Percentiles rank a stretch among this genome's conserved stretches.
phyloP scores from a whole-genome alignment of 2,329 filamentous ascomycete species.

The Bipolaris gigantea region DNA sequence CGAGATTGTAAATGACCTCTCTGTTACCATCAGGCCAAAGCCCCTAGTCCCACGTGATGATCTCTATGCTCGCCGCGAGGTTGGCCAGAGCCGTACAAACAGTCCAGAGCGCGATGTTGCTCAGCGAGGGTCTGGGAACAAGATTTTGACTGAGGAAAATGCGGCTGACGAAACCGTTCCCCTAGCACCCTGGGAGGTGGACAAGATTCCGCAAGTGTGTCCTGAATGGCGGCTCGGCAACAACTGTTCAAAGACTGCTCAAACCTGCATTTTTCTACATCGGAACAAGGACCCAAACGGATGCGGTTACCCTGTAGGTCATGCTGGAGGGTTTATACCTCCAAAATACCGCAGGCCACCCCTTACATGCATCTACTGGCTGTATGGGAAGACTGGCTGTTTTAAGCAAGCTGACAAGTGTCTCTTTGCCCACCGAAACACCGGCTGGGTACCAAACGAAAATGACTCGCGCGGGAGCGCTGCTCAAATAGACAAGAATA shows the following conservation, averaged over 20 bases:
- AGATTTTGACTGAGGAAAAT: neutral
- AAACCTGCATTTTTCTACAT: constrained; percentile 35
- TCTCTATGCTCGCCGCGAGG: constrained; percentile 32
- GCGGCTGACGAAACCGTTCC: constrained; percentile 4
- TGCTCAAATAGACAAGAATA: constrained; percentile 15
- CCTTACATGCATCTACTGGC: constrained; percentile 35
- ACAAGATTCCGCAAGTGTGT: constrained; percentile 38
- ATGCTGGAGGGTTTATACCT: constrained; percentile 22
- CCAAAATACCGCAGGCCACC: constrained; percentile 33
- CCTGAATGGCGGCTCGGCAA: constrained; percentile 31
- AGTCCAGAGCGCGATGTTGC: neutral
- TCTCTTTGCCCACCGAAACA: constrained; percentile 35
- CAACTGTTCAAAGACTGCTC: constrained; percentile 21
- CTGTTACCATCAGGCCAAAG: constrained; percentile 3
- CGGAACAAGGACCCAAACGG: constrained; percentile 25
- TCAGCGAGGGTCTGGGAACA: neutral
- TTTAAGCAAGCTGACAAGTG: constrained; percentile 26
- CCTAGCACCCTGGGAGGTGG: constrained; percentile 24
- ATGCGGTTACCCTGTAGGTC: constrained; percentile 16
- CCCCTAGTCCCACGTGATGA: constrained; percentile 10
- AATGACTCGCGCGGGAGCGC: neutral
- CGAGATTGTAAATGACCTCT: constrained; percentile 28
- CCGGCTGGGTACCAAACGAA: constrained; percentile 22
- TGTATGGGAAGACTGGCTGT: constrained; percentile 21
- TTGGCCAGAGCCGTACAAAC: constrained; percentile 18